Evolutionary conservation across 2,329 filamentous ascomycete genomes (phyloP).

Genomic region (Xylariaceae sp.): DNA sequence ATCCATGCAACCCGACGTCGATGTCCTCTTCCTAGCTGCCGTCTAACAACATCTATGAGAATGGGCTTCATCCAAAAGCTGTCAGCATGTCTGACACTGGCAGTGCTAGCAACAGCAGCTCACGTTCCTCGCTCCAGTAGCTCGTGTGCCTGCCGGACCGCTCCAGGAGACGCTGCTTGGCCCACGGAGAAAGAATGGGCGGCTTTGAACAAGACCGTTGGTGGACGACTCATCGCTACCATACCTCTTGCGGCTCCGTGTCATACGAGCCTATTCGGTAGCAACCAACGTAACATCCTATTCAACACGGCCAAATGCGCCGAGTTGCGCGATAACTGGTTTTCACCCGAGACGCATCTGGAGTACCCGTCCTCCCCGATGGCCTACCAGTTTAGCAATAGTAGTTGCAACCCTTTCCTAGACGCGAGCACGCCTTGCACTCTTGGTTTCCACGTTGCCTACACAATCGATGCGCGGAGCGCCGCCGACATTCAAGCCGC

Average conservation of each 20-base stretch:
- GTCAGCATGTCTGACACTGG: too few species aligned
- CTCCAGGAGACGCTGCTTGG: too few species aligned
- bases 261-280: constrained; percentile 41
- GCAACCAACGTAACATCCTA: neutral
- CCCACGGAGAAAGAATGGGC: too few species aligned
- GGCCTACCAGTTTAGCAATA: constrained; percentile 34
- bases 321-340: constrained; percentile 18
- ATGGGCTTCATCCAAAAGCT: too few species aligned
- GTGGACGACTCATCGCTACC: neutral
- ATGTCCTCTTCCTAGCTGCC: too few species aligned
- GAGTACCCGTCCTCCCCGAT: constrained; percentile 20
- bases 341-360: constrained; percentile 22
- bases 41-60: too few species aligned
- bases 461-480: constrained; percentile 40
- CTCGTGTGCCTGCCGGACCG: too few species aligned
- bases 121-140: too few species aligned
- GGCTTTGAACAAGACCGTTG: neutral
- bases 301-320: neutral
- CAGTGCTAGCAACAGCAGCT: too few species aligned
- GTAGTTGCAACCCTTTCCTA: constrained; percentile 39
- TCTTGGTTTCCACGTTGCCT: constrained; percentile 43
- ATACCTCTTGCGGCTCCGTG: constrained; percentile 52
- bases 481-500: neutral
- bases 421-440: constrained; percentile 47
- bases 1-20: too few species aligned